These are phyloP conservation scores for Xylaria acuta DNA, from an alignment of 495 filamentous ascomycete genomes.

Conservation along the genomic window DNA sequence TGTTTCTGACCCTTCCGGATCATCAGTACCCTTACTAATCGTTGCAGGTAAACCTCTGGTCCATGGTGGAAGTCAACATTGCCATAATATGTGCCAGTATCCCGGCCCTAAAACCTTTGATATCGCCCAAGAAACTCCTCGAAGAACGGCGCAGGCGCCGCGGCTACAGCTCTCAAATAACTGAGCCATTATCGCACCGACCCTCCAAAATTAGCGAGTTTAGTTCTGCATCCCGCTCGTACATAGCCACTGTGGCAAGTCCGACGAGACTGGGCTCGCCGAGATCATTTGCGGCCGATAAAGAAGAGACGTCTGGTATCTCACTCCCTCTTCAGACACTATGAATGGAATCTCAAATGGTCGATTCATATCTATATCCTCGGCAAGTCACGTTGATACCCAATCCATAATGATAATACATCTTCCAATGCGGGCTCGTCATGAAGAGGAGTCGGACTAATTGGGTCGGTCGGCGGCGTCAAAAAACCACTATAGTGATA, in stretches of 20 bases:
- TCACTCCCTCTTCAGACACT: conserved; percentile 20
- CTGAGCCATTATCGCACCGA: conserved; percentile 17
- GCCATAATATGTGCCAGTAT: conserved; percentile 43
- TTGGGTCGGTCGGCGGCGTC: background rate
- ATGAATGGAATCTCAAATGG: background rate
- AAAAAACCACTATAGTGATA: background rate
- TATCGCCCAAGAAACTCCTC: conserved; percentile 31
- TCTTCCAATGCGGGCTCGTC: background rate
- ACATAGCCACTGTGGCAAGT: background rate
- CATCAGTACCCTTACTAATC: background rate
- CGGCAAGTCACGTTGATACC: background rate
- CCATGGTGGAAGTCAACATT: conserved; percentile 48
- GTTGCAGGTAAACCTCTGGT: conserved; percentile 52
- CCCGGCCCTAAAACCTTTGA: conserved; percentile 39
- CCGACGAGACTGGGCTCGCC: conserved; percentile 8
- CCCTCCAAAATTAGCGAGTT: conserved; percentile 8
- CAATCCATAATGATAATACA: background rate
- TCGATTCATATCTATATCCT: background rate
- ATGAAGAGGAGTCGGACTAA: background rate
- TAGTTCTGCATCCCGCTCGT: conserved; percentile 12
- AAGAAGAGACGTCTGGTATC: conserved; percentile 16
- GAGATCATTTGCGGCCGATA: background rate
- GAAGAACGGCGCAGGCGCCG: conserved; percentile 17
- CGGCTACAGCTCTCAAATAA: conserved; percentile 18
- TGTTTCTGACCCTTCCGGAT: background rate